Base-by-base conservation (phyloP, 371 early-diverging fungal genomes). In the Mucor irregularis region DNA sequence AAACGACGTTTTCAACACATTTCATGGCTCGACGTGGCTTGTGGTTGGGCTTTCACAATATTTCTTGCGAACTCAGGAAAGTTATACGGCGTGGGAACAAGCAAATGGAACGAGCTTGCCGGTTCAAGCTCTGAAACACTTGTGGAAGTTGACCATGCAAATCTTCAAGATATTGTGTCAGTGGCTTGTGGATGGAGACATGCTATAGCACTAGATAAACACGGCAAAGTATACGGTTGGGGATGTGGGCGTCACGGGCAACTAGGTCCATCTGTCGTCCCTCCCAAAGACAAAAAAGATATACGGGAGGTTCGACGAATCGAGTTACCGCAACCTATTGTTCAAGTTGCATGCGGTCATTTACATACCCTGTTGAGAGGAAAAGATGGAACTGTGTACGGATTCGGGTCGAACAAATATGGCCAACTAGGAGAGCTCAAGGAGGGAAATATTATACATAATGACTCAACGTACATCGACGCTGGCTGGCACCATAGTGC, bases 401-500 rank as follows among this genome's bases (percentile, higher is more conserved):
- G 70, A 2, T 77, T 81, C 31, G 92, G 92, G 7, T 64, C 78
- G 17, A 85, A 90, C 61, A 79, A 81, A 43, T 82, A 85, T 58
- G 82, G 82, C 0, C 87, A 88, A 63, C 52, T 53, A 29, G 13
- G 46, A 28, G 19, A 38, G 1, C n/a, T 17, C 2, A 24, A 19
- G 3, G n/a, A 11, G n/a, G 28, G 24, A 30, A 44, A 56, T 17
- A 56, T 59, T 16, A 53, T 30, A 9, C 6, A 67, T 39, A 22
- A 4, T 9, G 10, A 42, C 22, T 42, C 42, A 24, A 25, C 25
- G 13, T 42, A 11, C 25, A 65, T 87, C 26, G 69, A 84, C 5
- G 81, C 84, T 21, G 92, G 94, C 0, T 94, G 94, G 94, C 85
- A 82, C 56, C 88, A 89, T 64, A 80, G 85, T 39, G 71, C 79